phyloP scores from a whole-genome alignment of 2,329 filamentous ascomycete species.

The Sarocladiaceae sp. region DNA sequence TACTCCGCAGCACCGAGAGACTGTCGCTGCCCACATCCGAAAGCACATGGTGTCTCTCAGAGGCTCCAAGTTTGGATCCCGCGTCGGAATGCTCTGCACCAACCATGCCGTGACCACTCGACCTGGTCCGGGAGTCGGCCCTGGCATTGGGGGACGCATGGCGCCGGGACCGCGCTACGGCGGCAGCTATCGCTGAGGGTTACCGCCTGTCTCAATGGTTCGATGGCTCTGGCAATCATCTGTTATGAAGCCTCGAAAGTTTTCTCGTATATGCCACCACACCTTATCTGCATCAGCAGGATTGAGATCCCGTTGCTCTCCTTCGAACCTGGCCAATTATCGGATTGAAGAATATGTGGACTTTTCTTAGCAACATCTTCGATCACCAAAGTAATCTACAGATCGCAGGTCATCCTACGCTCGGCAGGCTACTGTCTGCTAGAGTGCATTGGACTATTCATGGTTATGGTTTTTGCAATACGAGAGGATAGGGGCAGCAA shows the following conservation, averaged over 20 bases:
- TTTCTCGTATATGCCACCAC: too few relatives aligned
- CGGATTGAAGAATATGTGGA: slow-evolving; percentile 37
- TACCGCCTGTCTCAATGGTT: not conserved
- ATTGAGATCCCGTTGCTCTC: slow-evolving; percentile 14
- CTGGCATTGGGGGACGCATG: slow-evolving; percentile 55
- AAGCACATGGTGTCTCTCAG: slow-evolving; percentile 99
- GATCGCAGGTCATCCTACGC: slow-evolving; percentile 56
- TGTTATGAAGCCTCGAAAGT: not conserved
- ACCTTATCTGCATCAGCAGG: too few relatives aligned
- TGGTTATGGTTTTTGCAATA: slow-evolving; percentile 57
- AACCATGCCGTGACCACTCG: slow-evolving; percentile 88
- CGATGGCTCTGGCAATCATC: not conserved
- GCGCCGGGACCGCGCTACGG: slow-evolving; percentile 55
- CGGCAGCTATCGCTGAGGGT: slow-evolving; percentile 47
- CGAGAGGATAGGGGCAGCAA: not conserved
- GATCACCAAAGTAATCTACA: slow-evolving; percentile 45
- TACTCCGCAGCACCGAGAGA: slow-evolving; percentile 80
- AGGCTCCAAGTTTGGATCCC: slow-evolving; percentile 96
- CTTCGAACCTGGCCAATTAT: slow-evolving; percentile 24
- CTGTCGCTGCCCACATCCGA: slow-evolving; percentile 89
- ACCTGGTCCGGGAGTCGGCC: slow-evolving; percentile 76
- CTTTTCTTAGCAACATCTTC: slow-evolving; percentile 46
- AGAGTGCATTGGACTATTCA: slow-evolving; percentile 58
- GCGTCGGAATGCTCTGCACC: slow-evolving; percentile 97
- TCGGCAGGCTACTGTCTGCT: slow-evolving; percentile 42